Base-by-base conservation (phyloP, 2,329 filamentous ascomycete species). In the Xylariomycetidae sp. region DNA sequence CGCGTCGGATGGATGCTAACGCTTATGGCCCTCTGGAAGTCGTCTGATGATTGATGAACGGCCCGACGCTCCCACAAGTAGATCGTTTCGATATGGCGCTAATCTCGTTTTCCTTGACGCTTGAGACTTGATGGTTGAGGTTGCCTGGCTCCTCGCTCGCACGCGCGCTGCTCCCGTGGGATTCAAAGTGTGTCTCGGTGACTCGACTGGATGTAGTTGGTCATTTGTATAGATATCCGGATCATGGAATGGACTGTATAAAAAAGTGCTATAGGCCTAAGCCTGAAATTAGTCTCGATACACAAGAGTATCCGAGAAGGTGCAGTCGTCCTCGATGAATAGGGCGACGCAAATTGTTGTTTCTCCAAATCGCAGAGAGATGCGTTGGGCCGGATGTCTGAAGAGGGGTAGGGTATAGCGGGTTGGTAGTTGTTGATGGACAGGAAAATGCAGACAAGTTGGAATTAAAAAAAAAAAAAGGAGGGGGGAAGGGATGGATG, bases 171-270 rank as follows among this genome's bases (percentile, higher is more conserved):
- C 69, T 77, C 74, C 74, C 77, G 77, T 80, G 69, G 69, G 72
- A 64, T 77, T 82, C 77, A 82, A 81, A 82, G 78, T 71, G 77
- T 80, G 75, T 72, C 73, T 69, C 65, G 65, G 63, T 68, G 69
- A 70, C 68, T 69, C 45, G 64, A 58, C 44, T 58, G 54, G 48
- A 57, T 60, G 63, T 58, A 63, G 58, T 56, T 66, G 67, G 61
- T 69, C 69, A 72, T 73, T 72, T 63, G 68, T 66, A 64, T 59
- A 56, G 59, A 46, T 66, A 59, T 60, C 56, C 53, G 71, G 62
- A 64, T 78, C 77, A 80, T 80, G 62, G 66, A 64, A 66, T 49
- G 54, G 49, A 53, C 55, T 59, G 54, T 58, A 54, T 45, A 50
- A 37, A 54, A 50, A 56, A 55, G 51, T 48, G 54, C 49, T 62